Evolutionary conservation across 805 yeast species (phyloP).

Genomic region (Candida jianshihensis): DNA sequence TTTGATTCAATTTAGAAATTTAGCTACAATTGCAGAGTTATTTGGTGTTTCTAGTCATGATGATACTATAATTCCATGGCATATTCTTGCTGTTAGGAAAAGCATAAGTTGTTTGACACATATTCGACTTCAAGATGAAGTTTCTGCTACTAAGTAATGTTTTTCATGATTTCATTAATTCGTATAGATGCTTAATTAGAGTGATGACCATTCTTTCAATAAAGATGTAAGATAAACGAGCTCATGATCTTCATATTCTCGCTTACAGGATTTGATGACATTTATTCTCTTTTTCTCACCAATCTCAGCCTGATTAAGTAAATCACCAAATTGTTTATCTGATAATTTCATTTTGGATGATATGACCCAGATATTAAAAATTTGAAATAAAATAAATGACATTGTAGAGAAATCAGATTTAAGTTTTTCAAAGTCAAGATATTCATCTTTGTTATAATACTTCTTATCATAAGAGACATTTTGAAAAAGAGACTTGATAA

Average conservation of each 20-base stretch:
- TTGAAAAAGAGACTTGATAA: constrained; percentile 8
- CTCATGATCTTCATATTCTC: constrained; percentile 1
- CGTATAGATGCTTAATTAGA: neutral
- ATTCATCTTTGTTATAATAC: constrained; percentile 4
- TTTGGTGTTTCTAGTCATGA: constrained; percentile 28
- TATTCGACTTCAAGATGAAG: constrained; percentile 34
- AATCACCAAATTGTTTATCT: neutral
- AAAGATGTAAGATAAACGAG: constrained; percentile 2
- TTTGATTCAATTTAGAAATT: constrained; percentile 53
- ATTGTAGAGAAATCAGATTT: constrained; percentile 10
- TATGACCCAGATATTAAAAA: constrained; percentile 13
- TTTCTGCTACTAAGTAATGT: neutral
- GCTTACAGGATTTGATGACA: neutral
- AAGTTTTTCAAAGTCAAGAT: constrained; percentile 3
- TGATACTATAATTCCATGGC: constrained; percentile 59
- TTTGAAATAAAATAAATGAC: constrained; percentile 5
- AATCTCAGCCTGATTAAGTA: constrained; percentile 5
- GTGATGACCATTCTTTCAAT: neutral
- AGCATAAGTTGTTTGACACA: constrained; percentile 54
- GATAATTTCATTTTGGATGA: constrained; percentile 2
- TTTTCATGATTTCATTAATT: neutral
- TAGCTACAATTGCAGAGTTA: constrained; percentile 35
- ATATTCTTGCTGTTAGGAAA: constrained; percentile 60
- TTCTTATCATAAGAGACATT: constrained; percentile 7
- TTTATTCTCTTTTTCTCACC: constrained; percentile 11